Base-by-base conservation (phyloP, 768 basidiomycete species). In the Russula griseocarnosa region DNA sequence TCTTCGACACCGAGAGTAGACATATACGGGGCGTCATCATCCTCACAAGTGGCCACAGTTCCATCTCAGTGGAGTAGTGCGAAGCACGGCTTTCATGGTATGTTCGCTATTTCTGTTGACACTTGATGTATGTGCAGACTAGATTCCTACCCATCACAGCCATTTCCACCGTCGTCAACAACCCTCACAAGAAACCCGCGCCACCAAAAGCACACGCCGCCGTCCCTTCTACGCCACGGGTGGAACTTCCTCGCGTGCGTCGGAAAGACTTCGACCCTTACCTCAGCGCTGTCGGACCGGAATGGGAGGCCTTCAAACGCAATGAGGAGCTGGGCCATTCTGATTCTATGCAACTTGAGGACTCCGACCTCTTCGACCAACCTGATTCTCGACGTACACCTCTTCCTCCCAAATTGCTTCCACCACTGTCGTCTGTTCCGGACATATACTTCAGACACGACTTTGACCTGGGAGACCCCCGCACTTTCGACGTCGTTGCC, bases 91-190 rank as follows among this genome's bases (percentile, higher is more conserved):
- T 95, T 96, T 77, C 90, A 96, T 73, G 93, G 93, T 91, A 73
- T 61, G 83, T 74, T 32, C 28, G 10, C 8, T 9, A 2, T 28
- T 47, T 22, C 22, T 28, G 38, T 65, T 49, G 28, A 38, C 8
- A 38, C 10, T 6, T 24, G 3, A 11, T 32, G 42, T 44, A 36
- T 55, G 8, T 22, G 26, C 32, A 10, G n/a, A 7, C 8, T 24
- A 36, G 11, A 8, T 13, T 52, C 58, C 40, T n/a, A n/a, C n/a
- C 38, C 38, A 40, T 38, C 53, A 16, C 73, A 97, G 95, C 94
- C 44, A 94, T 97, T 67, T 95, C 94, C 10, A 94, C 92, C 20
- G 91, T 97, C 30, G 82, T 97, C 57, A 94, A 94, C 70, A 94
- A 90, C 70, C 95, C 95, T 0, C 86, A 88, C 71, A 90, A 87